phyloP scores from a whole-genome alignment of 2,329 filamentous ascomycete genomes.

The Clonostachys rosea region DNA sequence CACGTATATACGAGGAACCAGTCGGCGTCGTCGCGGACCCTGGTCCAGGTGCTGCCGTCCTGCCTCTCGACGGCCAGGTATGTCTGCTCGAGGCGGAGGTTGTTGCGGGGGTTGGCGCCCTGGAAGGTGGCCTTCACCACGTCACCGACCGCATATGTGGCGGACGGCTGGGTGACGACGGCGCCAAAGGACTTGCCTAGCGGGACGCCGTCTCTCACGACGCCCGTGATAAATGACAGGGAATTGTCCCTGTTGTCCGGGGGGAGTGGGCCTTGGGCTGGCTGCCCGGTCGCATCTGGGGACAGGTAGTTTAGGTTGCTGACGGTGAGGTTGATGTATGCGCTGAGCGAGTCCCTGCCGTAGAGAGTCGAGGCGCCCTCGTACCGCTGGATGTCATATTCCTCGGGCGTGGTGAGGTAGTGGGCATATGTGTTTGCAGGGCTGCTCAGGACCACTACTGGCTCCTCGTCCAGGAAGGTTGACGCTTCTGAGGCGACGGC shows the following conservation, averaged over 20 bases:
- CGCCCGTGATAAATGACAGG: conserved; percentile 74
- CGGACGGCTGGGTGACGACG: conserved; percentile 47
- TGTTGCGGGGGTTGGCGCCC: conserved; percentile 86
- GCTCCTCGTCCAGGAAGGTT: conserved; percentile 42
- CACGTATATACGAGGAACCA: conserved; percentile 82
- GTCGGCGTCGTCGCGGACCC: conserved; percentile 68
- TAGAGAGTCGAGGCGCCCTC: conserved; percentile 93
- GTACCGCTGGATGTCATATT: conserved; percentile 82
- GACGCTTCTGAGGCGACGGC: conserved; percentile 54
- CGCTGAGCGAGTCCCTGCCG: conserved; percentile 75
- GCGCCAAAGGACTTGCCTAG: conserved; percentile 67
- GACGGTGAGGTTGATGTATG: conserved; percentile 84
- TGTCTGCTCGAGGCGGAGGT: conserved; percentile 72
- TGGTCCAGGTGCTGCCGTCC: conserved; percentile 49
- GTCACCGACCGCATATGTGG: conserved; percentile 55
- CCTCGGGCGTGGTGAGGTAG: conserved; percentile 74
- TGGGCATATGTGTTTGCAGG: conserved; percentile 90
- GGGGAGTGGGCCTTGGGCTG: conserved; percentile 55
- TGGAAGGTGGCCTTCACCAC: conserved; percentile 67
- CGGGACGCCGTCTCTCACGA: conserved; percentile 68
- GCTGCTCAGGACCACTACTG: conserved; percentile 79
- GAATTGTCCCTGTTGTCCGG: conserved; percentile 76
- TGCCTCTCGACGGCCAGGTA: conserved; percentile 72
- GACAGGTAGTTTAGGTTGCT: conserved; percentile 42
- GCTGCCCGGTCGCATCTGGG: conserved; percentile 26